Base-by-base conservation (phyloP, 1,139 yeast genomes). In the Yamadazyma buinensis region DNA sequence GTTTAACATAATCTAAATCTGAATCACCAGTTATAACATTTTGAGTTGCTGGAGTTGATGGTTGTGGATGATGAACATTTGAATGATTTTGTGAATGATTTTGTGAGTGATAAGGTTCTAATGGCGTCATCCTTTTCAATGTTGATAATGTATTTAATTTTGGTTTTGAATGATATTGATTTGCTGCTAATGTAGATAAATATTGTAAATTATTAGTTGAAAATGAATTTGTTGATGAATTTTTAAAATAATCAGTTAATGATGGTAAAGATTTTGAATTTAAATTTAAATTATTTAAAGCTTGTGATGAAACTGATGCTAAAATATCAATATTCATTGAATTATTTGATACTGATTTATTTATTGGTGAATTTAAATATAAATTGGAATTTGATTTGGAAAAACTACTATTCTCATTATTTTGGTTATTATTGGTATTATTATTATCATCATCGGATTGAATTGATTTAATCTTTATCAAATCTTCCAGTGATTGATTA, bases 241-340 rank as follows among this genome's bases (percentile, higher is more conserved):
- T 23, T 27, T 44, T 44, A 39, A 80, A 80, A 57, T 75, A 80
- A 29, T 80, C 79, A 0, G 83, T 67, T 35, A 81, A 61, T 4
- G 85, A 73, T 2, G 88, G 88, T 26, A 82, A 65, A 1, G 85
- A 79, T 51, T 72, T 75, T 15, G 59, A 49, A 47, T 75, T 79
- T 38, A 80, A 49, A 47, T 75, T 79, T 38, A 80, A 49, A 39
- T 69, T 62, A 34, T 64, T 83, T 37, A 85, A 67, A 54, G 84
- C 92, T 51, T 84, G 84, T 5, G 88, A 75, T 1, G 95, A 95
- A 3, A 95, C 94, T 18, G 83, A 75, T 4, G 94, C 95, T 40
- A 85, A 61, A 3, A 84, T 71, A 53, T 84, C 84, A 55, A 85
- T 84, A 51, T 83, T 87, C 35, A 72, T 67, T 23, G 37, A 41